Percentiles rank a stretch among this genome's conserved stretches.
Conservation (phyloP, 2,329 filamentous ascomycete genomes). For the Monosporascus cannonballus region DNA sequence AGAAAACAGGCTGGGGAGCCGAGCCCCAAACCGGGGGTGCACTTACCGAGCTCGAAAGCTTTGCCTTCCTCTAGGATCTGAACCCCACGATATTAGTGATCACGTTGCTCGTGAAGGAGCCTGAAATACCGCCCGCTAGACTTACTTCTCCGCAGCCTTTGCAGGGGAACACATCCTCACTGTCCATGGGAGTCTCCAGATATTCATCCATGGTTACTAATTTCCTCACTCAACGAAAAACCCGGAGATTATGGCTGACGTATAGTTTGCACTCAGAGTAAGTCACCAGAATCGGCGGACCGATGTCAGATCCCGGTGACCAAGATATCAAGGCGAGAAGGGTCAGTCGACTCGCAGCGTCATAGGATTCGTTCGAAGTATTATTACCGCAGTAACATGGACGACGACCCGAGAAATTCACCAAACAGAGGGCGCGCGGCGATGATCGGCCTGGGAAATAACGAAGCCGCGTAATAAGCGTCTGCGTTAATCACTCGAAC, state of each 20-base stretch:
- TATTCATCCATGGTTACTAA: constrained; percentile 51
- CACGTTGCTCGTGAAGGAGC: constrained; percentile 6
- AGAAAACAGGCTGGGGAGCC: neutral
- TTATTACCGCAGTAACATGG: neutral
- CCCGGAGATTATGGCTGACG: too few relatives aligned
- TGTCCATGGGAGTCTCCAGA: constrained; percentile 61
- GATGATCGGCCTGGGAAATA: neutral
- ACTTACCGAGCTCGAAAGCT: constrained; percentile 89
- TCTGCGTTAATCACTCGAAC: neutral
- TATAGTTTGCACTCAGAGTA: neutral
- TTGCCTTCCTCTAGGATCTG: constrained; percentile 98
- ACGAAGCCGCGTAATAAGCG: neutral
- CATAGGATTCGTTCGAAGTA: neutral
- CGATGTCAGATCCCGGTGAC: neutral
- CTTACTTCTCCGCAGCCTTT: constrained; percentile 88
- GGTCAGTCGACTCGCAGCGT: neutral
- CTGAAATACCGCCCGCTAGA: constrained; percentile 15
- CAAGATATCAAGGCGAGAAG: neutral
- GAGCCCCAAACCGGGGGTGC: constrained; percentile 1
- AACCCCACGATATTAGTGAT: constrained; percentile 18
- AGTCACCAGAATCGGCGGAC: neutral
- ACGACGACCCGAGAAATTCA: neutral
- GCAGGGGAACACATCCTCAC: constrained; percentile 81
- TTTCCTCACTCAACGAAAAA: constrained; percentile 4
- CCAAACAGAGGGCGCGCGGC: neutral